A percentile compares a stretch with the other conserved stretches of the same genome.
These are phyloP conservation scores for Saccharomycopsis vini DNA, from an alignment of 805 yeast genomes.

Conservation along the genomic window DNA sequence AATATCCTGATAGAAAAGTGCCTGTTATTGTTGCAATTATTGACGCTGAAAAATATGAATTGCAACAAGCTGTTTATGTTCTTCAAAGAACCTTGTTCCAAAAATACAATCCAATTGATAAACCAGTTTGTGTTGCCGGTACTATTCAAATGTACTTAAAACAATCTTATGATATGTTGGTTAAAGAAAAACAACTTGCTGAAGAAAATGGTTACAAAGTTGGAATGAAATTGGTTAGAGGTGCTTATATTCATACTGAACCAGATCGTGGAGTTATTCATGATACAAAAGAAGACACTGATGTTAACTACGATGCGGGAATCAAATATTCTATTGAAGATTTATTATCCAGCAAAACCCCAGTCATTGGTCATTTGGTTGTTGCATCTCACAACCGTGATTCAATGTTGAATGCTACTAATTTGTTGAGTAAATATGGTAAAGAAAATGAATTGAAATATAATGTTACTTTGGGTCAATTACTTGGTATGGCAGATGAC, in stretches of 20 bases:
- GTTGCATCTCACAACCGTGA: constrained; percentile 85
- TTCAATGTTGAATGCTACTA: constrained; percentile 67
- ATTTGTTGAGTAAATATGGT: constrained; percentile 32
- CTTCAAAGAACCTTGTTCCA: constrained; percentile 74
- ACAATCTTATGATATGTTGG: constrained; percentile 54
- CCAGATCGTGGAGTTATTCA: constrained; percentile 66
- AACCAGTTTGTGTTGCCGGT: constrained; percentile 68
- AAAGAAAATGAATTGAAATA: constrained; percentile 31
- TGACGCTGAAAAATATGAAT: constrained; percentile 85
- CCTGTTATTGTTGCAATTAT: constrained; percentile 73
- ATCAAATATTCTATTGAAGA: constrained; percentile 52
- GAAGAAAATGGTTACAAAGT: constrained; percentile 50
- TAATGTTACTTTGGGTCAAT: constrained; percentile 79
- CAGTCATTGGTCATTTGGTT: constrained; percentile 65
- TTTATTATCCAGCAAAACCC: constrained; percentile 29
- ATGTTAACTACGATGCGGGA: constrained; percentile 63
- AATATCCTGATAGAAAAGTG: constrained; percentile 55
- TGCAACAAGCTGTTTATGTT: constrained; percentile 87
- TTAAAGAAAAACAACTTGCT: constrained; percentile 59
- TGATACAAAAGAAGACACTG: constrained; percentile 73
- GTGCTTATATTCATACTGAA: constrained; percentile 92
- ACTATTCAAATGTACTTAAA: constrained; percentile 88
- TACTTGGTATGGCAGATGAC: constrained; percentile 93
- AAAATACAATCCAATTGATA: constrained; percentile 53
- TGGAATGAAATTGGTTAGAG: constrained; percentile 87